Conservation (phyloP, 345 rosid species). For the Pugionium cornutum region DNA sequence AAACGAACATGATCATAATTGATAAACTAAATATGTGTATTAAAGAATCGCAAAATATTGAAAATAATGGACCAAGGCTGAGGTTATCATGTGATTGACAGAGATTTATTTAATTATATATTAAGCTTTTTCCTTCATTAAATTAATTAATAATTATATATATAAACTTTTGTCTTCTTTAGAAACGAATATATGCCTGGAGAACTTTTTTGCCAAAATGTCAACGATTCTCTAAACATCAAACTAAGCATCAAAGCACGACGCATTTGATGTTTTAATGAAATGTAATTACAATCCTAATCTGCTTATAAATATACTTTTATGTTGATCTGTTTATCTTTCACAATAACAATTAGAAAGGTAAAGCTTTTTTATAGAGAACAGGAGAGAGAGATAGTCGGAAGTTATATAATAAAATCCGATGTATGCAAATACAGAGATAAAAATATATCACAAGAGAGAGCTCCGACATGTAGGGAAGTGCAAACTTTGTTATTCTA, state of each 20-base stretch:
- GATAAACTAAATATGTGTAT: neutral
- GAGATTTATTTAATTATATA: neutral
- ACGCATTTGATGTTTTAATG: constrained; percentile 21
- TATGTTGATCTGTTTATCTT: no score
- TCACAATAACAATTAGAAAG: neutral
- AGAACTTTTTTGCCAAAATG: constrained; percentile 39
- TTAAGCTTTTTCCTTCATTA: no score
- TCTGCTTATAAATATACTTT: no score
- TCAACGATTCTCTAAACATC: constrained; percentile 40
- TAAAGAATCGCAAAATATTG: neutral
- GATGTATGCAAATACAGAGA: constrained; percentile 5
- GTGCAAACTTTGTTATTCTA: constrained; percentile 37
- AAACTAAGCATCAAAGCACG: constrained; percentile 37
- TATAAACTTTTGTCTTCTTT: constrained; percentile 2
- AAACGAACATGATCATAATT: neutral
- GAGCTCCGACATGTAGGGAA: constrained; percentile 39
- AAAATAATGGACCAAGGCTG: constrained; percentile 16
- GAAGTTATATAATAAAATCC: neutral
- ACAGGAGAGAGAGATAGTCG: neutral
- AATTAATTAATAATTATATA: no score
- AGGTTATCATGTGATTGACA: constrained; percentile 39
- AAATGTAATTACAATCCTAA: constrained; percentile 11
- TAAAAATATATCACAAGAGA: constrained; percentile 16
- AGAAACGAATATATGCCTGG: constrained; percentile 37
- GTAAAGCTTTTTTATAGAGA: no score